Evolutionary conservation across 768 basidiomycete genomes (phyloP).

Genomic region (Kwoniella mangroviensis): DNA sequence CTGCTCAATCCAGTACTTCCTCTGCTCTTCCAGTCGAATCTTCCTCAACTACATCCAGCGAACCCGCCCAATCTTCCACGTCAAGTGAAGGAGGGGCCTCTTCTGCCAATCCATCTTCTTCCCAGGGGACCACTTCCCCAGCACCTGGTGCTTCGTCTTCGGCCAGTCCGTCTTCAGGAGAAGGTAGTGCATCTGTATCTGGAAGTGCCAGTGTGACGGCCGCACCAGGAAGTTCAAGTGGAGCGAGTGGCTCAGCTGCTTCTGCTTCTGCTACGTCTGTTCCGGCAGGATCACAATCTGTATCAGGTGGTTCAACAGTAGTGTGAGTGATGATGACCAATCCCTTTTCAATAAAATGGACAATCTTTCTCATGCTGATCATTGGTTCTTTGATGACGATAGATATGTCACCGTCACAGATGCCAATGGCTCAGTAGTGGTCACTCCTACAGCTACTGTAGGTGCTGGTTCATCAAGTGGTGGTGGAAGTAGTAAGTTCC

Average conservation of each 20-base stretch:
- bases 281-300: conserved; percentile 14
- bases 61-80: conserved; percentile 7
- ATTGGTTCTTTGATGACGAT: not conserved
- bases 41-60: conserved; percentile 1
- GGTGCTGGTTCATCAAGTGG: not conserved
- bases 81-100: not conserved
- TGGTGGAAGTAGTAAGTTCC: conserved; percentile 18
- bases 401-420: conserved; percentile 24
- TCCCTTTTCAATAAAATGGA: not conserved
- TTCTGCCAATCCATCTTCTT: not conserved
- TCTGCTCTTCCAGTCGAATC: conserved; percentile 2
- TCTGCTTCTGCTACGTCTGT: not conserved
- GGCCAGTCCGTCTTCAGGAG: not conserved
- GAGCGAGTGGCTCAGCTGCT: conserved; percentile 8
- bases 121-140: not conserved
- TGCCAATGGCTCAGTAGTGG: conserved; percentile 14
- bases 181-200: not conserved
- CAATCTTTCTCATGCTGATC: not conserved
- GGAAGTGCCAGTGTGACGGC: conserved; percentile 15
- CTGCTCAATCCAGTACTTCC: conserved; percentile 9
- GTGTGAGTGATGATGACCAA: conserved; percentile 14
- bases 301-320: conserved; percentile 15
- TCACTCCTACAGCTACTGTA: conserved; percentile 13
- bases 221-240: not conserved
- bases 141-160: not conserved